These are phyloP conservation scores for Aureobasidium sp. DNA, from an alignment of 2,329 filamentous ascomycete species.

Conservation along the genomic window DNA sequence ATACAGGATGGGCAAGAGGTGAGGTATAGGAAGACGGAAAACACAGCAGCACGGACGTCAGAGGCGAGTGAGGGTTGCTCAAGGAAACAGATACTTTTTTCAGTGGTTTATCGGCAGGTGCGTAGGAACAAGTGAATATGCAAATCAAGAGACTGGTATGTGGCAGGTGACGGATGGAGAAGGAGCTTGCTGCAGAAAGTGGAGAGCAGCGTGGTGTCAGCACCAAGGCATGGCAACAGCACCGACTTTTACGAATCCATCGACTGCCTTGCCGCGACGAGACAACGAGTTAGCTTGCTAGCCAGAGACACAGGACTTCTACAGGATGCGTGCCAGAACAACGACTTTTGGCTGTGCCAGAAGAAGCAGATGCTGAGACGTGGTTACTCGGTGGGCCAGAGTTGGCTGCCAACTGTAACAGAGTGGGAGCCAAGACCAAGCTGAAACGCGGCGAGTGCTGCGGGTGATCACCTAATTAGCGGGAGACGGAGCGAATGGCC, in stretches of 20 bases:
- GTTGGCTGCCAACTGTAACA: neutral
- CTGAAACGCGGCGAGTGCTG: slow-evolving; percentile 10
- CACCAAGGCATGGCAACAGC: neutral
- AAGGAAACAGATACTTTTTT: neutral
- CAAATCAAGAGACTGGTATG: neutral
- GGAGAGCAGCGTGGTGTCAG: slow-evolving; percentile 10
- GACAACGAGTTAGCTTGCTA: too few species aligned
- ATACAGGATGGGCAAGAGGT: neutral
- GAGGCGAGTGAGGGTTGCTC: neutral
- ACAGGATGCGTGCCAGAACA: neutral
- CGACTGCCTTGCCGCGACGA: neutral
- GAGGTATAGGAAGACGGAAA: neutral
- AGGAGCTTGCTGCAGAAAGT: slow-evolving; percentile 1
- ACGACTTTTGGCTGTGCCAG: neutral
- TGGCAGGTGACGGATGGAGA: neutral
- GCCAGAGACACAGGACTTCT: neutral
- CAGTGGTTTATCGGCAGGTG: neutral
- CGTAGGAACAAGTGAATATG: neutral
- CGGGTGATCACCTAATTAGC: neutral
- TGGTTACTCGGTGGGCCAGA: neutral
- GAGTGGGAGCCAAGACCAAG: slow-evolving; percentile 3
- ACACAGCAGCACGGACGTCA: neutral
- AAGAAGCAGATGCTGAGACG: neutral
- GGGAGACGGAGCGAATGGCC: neutral
- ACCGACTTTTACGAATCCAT: neutral